Evolutionary conservation across 2,329 filamentous ascomycete species (phyloP).

Genomic region (Pezicula radicicola): DNA sequence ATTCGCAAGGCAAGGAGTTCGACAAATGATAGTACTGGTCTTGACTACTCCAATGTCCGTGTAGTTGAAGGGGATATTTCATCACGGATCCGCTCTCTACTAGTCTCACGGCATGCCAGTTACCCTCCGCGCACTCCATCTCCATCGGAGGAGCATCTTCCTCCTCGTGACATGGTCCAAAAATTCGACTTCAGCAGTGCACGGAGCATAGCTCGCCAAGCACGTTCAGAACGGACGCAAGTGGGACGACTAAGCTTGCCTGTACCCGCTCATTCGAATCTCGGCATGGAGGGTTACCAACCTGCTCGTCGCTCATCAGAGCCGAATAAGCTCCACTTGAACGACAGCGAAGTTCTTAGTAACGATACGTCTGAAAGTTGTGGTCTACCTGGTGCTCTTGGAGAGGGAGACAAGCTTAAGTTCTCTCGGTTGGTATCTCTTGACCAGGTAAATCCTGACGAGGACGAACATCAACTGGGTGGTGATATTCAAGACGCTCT

Average conservation of each 20-base stretch:
- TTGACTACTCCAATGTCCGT: constrained; percentile 18
- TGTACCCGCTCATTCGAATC: not conserved
- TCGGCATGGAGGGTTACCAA: not conserved
- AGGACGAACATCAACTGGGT: not conserved
- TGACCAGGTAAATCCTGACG: not conserved
- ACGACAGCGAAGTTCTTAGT: not conserved
- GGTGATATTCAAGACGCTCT: too few relatives aligned
- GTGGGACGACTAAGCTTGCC: not conserved
- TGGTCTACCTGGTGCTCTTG: not conserved
- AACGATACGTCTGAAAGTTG: not conserved
- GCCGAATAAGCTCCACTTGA: not conserved
- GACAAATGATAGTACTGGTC: constrained; percentile 14
- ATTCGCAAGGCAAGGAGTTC: constrained; percentile 3
- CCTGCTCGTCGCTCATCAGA: not conserved
- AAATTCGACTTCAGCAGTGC: constrained; percentile 19
- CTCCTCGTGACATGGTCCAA: constrained; percentile 1
- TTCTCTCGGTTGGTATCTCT: not conserved
- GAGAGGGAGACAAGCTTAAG: not conserved
- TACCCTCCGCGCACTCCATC: constrained; percentile 21
- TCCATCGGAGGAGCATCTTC: constrained; percentile 18
- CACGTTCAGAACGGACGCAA: constrained; percentile 1
- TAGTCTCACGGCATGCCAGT: constrained; percentile 20
- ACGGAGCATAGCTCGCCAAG: constrained; percentile 15
- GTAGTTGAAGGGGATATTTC: constrained; percentile 25
- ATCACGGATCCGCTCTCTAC: constrained; percentile 23